phyloP scores from a whole-genome alignment of 2,329 filamentous ascomycete species.

The Metarhizium album region DNA sequence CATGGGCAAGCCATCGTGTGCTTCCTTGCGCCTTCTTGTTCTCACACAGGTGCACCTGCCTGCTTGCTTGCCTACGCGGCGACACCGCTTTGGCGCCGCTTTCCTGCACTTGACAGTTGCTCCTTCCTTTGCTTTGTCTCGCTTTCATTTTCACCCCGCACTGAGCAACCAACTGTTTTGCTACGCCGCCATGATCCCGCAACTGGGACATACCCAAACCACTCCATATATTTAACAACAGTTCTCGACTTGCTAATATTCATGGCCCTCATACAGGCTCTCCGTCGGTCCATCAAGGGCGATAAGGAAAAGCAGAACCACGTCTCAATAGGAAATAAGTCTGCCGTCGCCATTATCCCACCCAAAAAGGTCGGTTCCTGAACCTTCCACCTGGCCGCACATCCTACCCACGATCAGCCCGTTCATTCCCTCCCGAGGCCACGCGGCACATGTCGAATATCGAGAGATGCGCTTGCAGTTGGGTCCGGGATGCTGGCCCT shows the following conservation, averaged over 20 bases:
- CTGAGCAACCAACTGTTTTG: neutral
- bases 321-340: constrained; percentile 71
- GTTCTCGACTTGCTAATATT: constrained; percentile 24
- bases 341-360: constrained; percentile 77
- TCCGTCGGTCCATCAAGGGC: constrained; percentile 83
- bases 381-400: neutral
- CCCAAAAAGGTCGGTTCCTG: constrained; percentile 69
- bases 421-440: neutral
- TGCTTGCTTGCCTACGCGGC: neutral
- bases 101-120: constrained; percentile 5
- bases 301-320: constrained; percentile 65
- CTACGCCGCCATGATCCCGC: neutral
- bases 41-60: neutral
- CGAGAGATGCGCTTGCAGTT: constrained; percentile 3
- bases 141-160: constrained; percentile 3
- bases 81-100: neutral
- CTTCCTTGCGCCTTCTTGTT: neutral
- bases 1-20: neutral
- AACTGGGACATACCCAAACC: neutral
- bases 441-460: neutral
- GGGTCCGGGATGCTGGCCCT: neutral
- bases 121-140: constrained; percentile 9
- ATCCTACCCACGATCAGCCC: neutral
- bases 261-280: constrained; percentile 48
- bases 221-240: neutral